A percentile compares a stretch with the other conserved stretches of the same genome.
Conservation (phyloP, 2,329 filamentous ascomycete species). For the Ceratocystis papillata region DNA sequence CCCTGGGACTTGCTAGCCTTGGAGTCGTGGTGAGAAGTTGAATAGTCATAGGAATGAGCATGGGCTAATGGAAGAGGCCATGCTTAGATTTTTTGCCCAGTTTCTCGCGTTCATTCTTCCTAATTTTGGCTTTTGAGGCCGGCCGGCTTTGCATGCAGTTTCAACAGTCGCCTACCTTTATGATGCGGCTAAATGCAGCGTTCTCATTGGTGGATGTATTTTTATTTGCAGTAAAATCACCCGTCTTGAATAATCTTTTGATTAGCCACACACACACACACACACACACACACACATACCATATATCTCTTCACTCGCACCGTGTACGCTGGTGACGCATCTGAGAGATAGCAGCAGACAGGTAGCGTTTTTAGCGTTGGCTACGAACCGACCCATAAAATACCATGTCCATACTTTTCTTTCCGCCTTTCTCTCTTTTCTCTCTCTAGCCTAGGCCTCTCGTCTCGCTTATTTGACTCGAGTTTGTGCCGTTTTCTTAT, state of each 20-base stretch:
- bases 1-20: background rate
- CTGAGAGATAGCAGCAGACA: too few species aligned
- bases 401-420: background rate
- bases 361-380: background rate
- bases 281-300: too few species aligned
- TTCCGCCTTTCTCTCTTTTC: background rate
- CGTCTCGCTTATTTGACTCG: background rate
- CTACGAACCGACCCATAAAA: background rate
- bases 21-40: background rate
- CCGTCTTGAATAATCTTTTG: too few species aligned
- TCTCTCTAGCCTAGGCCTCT: background rate
- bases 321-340: too few species aligned
- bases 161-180: background rate
- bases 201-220: slow-evolving; percentile 1
- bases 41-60: background rate
- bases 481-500: background rate
- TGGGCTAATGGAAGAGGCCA: too few species aligned
- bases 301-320: too few species aligned
- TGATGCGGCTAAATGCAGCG: background rate
- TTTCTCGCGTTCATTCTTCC: too few species aligned
- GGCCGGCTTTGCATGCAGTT: background rate
- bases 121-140: background rate
- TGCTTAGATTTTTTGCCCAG: too few species aligned
- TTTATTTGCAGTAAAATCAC: background rate
- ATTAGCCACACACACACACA: too few species aligned